Evolutionary conservation across 78 protist genomes (phyloP).

Genomic region (slime mould (Dictyostelium discoideum)): dicty_2.7 NC_007091.3:4442501-4443000

Average conservation of each 20-base stretch:
- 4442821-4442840: constrained; percentile 35
- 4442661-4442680: constrained; percentile 48
- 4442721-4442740: constrained; percentile 10
- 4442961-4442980: constrained; percentile 1
- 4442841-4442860: constrained; percentile 7
- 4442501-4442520: constrained; percentile 1
- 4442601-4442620: neutral
- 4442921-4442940: neutral
- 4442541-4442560: neutral
- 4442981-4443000: neutral
- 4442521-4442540: constrained; percentile 9
- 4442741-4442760: constrained; percentile 28
- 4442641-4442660: neutral
- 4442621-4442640: constrained; percentile 17
- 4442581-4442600: neutral
- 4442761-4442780: neutral
- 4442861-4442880: neutral
- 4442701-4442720: neutral
- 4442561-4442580: neutral
- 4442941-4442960: neutral
- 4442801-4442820: constrained; percentile 48
- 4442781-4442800: neutral
- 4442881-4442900: neutral
- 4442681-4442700: constrained; percentile 49
- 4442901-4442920: neutral